Base-by-base conservation (phyloP, 306 rosid species). In the Clitoria ternatea region DNA sequence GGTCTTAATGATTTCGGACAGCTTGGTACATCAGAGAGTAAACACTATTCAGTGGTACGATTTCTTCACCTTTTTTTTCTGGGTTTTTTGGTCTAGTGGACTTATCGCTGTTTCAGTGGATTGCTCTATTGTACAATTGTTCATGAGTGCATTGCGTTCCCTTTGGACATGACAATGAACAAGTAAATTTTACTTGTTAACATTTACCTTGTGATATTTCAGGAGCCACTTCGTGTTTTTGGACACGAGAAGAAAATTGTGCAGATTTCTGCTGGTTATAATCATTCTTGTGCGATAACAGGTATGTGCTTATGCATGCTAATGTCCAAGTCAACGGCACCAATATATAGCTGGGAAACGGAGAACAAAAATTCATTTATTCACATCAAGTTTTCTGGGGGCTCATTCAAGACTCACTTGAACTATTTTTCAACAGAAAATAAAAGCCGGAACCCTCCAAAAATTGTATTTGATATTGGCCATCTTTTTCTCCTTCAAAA, bases 1-100 rank as follows among this genome's bases (percentile, higher is more conserved):
- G 98, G 98, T 78, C 97, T 93, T 59, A 93, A 93, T 75, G 92
- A 93, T 87, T 90, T 80, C 7, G 96, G 97, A 37, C 97, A 93
- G 78, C 97, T 93, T 65, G 98, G 96, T 23, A 76, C 53, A 43
- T 80, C 90, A 8, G 80, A 80, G 74, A 84, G 78, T 67, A 77
- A 74, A 32, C 36, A 24, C 24, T 87, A 87, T 73, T 66, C 83
- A 11, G 20, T 76, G 59, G 98, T 92, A 83, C 67, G 88, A 59
- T 53, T 40, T 82, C 74, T 79, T 54, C 12, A 7, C 37, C 49
- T 27, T 72, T 22, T 53, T 53, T 18, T 27, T 49, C 39, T 77
- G 24, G 19, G 12, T 37, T 55, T 42, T 60, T 55, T 69, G 55
- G 55, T 13, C 49, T 17, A 13, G 27, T 43, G 35, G 59, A 52